Percentiles rank a stretch among this genome's conserved stretches.
Conservation (phyloP, 495 filamentous ascomycete genomes). For the Terfezia claveryi region DNA sequence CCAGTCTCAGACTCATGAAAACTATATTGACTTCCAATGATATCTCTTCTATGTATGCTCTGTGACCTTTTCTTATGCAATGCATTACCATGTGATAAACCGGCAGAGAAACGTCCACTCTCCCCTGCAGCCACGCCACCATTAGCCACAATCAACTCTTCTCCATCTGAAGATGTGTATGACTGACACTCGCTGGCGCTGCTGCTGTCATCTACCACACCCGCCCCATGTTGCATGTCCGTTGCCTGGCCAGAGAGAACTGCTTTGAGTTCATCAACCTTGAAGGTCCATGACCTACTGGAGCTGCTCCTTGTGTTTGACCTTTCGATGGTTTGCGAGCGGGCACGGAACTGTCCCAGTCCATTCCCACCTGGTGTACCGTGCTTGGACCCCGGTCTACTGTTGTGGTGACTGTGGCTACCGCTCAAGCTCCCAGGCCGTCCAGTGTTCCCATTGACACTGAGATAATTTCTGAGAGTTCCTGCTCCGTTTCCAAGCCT, state of each 20-base stretch:
- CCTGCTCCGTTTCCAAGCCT: slow-evolving; percentile 35
- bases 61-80: not conserved
- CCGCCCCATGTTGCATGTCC: slow-evolving; percentile 10
- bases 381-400: slow-evolving; percentile 8
- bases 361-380: slow-evolving; percentile 9
- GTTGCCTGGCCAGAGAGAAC: slow-evolving; percentile 28
- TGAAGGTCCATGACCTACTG: slow-evolving; percentile 31
- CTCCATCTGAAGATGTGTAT: not conserved
- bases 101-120: not conserved
- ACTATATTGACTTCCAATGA: not conserved
- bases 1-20: not conserved
- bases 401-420: slow-evolving; percentile 8
- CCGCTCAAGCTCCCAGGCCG: slow-evolving; percentile 14
- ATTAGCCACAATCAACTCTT: slow-evolving; percentile 9
- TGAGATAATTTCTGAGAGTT: slow-evolving; percentile 32
- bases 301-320: slow-evolving; percentile 26
- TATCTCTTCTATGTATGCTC: not conserved
- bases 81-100: not conserved
- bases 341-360: slow-evolving; percentile 22
- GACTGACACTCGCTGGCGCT: slow-evolving; percentile 2
- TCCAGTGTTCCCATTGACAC: slow-evolving; percentile 29
- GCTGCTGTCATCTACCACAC: slow-evolving; percentile 2
- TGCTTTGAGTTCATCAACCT: slow-evolving; percentile 40
- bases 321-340: slow-evolving; percentile 23
- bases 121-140: slow-evolving; percentile 7